Evolutionary conservation across 345 rosid species (phyloP), one percentile per base, ranked within the genome.

Genomic region (Euphorbia peplus): DNA sequence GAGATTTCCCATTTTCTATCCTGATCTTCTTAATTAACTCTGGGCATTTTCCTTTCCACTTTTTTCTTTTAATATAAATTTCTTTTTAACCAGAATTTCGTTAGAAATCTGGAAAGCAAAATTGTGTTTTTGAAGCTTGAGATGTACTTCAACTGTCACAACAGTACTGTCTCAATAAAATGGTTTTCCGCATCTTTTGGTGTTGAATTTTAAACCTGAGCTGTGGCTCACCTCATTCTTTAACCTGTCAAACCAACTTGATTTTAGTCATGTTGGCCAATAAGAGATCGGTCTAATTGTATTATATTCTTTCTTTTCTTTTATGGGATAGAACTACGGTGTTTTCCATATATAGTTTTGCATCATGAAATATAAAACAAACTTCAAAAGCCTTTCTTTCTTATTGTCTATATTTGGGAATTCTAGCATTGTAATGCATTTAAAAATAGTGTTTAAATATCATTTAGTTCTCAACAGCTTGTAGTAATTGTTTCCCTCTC

Each of bases 291-390:
- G 16, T 5, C 35, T 8, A 9, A 18, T 32, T 18, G 57, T 53
- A 22, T 19, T 30, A 29, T 57, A 9, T 58, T 58, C 37, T 57
- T 58, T 58, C 39, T 58, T 58, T 30, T 32, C 24, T 59, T 57
- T 57, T 59, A 14, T n/a, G 32, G 21, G 25, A 8, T 35, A 4
- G 63, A 4, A 21, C 21, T 18, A 8, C 35, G 15, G 9, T 53
- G 57, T 21, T 59, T 32, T 59, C 15, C 14, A 7, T 59, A 35
- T 16, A 3, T 29, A 30, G 14, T 30, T n/a, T 59, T 59, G 39
- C 14, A 7, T 1, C 1, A 53, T 18, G n/a, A 19, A 12, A 59
- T 59, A 21, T 59, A n/a, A 52, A 21, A 21, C 28, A 22, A 22
- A 32, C 15, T 19, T 59, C 3, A 6, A n/a, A 53, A n/a, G 5